phyloP scores from a whole-genome alignment of 2,329 filamentous ascomycete species.

The Nemania abortiva region DNA sequence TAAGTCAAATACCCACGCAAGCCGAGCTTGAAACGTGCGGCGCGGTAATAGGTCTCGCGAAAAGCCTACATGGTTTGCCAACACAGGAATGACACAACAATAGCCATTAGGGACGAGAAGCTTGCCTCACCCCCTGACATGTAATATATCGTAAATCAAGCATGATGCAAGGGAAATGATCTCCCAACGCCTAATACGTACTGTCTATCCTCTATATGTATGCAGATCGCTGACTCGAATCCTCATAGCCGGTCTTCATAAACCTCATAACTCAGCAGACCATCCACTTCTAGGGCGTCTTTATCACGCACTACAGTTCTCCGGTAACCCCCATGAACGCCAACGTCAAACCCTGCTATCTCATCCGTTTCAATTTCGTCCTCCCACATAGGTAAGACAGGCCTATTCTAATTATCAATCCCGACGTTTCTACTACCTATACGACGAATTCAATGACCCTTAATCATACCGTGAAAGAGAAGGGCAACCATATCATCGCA shows the following conservation, averaged over 20 bases:
- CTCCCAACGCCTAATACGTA: not conserved
- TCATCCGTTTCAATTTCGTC: not conserved
- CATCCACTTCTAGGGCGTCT: not conserved
- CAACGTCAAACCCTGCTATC: not conserved
- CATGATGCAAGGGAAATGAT: not conserved
- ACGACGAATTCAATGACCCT: not conserved
- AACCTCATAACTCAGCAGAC: conserved; percentile 16
- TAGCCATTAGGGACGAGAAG: not conserved
- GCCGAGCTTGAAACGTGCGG: no score
- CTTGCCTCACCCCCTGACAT: not conserved
- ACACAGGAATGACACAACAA: conserved; percentile 19
- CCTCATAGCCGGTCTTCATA: conserved; percentile 15
- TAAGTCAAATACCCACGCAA: conserved; percentile 3
- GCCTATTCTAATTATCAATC: not conserved
- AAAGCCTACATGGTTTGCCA: not conserved
- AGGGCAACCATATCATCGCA: not conserved
- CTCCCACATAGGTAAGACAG: not conserved
- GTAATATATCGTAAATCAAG: not conserved
- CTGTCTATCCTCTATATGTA: not conserved
- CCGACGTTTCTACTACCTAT: not conserved
- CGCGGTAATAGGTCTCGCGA: no score
- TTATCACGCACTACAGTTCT: not conserved
- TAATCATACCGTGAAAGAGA: not conserved
- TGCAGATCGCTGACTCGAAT: not conserved
- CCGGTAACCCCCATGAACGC: not conserved